phyloP scores from a whole-genome alignment of 2,329 filamentous ascomycete species.

The Emergomyces orientalis region DNA sequence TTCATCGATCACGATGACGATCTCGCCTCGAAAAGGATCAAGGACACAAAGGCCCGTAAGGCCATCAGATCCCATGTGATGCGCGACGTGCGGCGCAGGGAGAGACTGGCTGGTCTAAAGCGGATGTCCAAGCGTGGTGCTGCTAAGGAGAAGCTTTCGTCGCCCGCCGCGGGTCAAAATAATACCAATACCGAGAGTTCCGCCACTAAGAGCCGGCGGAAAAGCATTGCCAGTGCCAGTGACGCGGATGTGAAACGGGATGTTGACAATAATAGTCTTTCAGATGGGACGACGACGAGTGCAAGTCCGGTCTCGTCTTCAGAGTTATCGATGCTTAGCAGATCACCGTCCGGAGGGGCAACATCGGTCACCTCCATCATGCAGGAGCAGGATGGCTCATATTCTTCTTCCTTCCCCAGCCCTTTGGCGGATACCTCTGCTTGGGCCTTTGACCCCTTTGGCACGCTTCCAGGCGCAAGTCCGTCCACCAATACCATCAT shows the following conservation, averaged over 20 bases:
- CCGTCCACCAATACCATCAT: slow-evolving; percentile 21
- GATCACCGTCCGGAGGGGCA: not conserved
- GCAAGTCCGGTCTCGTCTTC: not conserved
- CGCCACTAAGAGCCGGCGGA: not conserved
- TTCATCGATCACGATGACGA: slow-evolving; percentile 37
- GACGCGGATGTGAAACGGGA: not conserved
- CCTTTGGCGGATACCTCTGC: slow-evolving; percentile 15
- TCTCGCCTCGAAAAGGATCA: slow-evolving; percentile 31
- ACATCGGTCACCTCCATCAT: not conserved
- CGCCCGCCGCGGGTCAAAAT: not conserved
- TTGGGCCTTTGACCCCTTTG: slow-evolving; percentile 29
- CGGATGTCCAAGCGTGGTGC: slow-evolving; percentile 26
- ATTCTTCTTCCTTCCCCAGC: not conserved
- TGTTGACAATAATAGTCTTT: not conserved
- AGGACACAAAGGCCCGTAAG: slow-evolving; percentile 31
- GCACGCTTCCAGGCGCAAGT: slow-evolving; percentile 23
- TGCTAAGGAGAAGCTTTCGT: not conserved
- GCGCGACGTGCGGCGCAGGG: slow-evolving; percentile 35
- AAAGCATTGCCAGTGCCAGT: not conserved
- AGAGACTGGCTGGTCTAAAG: slow-evolving; percentile 32
- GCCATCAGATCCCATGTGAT: slow-evolving; percentile 37
- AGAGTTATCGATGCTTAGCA: not conserved
- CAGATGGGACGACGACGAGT: not conserved
- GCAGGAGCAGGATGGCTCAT: not conserved
- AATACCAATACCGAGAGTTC: not conserved